Evolutionary conservation across 352 stramenopile genomes (phyloP).

Genomic region (Pythium myriotylum): DNA sequence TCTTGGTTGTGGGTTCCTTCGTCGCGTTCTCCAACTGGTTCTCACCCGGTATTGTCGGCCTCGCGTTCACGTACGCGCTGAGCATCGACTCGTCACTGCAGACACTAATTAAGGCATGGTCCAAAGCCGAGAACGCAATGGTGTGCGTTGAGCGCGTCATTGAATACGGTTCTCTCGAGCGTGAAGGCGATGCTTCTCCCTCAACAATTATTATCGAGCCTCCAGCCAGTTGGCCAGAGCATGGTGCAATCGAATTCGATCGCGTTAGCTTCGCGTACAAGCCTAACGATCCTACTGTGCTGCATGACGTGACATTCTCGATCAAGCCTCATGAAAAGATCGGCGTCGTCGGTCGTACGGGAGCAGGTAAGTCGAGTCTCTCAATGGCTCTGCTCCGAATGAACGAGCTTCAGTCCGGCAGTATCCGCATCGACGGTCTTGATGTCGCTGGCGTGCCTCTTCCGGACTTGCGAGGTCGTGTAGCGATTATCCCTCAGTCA

Average conservation of each 20-base stretch:
- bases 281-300: background rate
- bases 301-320: conserved; percentile 38
- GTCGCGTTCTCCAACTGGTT: conserved; percentile 30
- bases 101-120: conserved; percentile 29
- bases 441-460: conserved; percentile 28
- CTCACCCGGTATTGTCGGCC: conserved; percentile 42
- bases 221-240: conserved; percentile 13
- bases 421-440: conserved; percentile 34
- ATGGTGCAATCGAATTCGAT: conserved; percentile 32
- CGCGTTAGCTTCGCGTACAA: conserved; percentile 27
- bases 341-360: conserved; percentile 81
- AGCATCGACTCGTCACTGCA: conserved; percentile 65
- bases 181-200: conserved; percentile 2
- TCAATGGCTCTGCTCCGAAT: conserved; percentile 24
- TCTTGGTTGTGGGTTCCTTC: conserved; percentile 16
- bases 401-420: conserved; percentile 19
- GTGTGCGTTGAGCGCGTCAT: conserved; percentile 33
- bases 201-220: background rate
- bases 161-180: conserved; percentile 14
- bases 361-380: conserved; percentile 26
- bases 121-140: conserved; percentile 59
- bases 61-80: conserved; percentile 80
- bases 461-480: background rate
- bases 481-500: conserved; percentile 30
- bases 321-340: conserved; percentile 49